phyloP scores from a whole-genome alignment of 2,329 filamentous ascomycete genomes.

The Fusarium burgessii region DNA sequence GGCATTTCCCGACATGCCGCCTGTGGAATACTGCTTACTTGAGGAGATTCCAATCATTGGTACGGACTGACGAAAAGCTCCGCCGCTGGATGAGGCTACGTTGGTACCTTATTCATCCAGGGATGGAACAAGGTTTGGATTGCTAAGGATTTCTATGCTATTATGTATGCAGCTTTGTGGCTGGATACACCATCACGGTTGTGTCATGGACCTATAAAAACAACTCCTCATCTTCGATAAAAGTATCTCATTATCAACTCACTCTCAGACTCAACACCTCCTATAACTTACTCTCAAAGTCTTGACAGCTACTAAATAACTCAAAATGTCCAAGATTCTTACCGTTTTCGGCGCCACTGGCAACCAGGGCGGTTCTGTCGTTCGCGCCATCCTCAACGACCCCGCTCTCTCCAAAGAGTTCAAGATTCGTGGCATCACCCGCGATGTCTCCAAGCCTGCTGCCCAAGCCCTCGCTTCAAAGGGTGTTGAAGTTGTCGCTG shows the following conservation, averaged over 20 bases:
- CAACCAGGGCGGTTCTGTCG: conserved; percentile 62
- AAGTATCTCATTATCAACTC: not conserved
- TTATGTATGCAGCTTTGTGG: conserved; percentile 6
- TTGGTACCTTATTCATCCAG: conserved; percentile 15
- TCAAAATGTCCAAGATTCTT: conserved; percentile 53
- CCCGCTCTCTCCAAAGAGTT: conserved; percentile 58
- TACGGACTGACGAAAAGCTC: not conserved
- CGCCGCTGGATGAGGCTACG: not conserved
- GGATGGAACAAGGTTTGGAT: conserved; percentile 1
- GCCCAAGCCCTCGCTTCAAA: conserved; percentile 54
- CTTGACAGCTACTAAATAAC: not conserved
- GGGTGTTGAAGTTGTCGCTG: conserved; percentile 59
- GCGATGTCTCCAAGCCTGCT: conserved; percentile 56
- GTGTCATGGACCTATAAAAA: conserved; percentile 25
- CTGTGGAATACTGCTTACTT: conserved; percentile 13
- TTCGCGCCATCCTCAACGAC: conserved; percentile 59
- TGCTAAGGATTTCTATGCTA: conserved; percentile 23
- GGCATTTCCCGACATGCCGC: conserved; percentile 41
- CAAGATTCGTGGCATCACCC: conserved; percentile 61
- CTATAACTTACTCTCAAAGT: too few relatives aligned
- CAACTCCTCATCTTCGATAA: not conserved
- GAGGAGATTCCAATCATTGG: not conserved
- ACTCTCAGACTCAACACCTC: not conserved
- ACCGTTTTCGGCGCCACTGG: conserved; percentile 63
- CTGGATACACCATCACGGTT: conserved; percentile 10